Evolutionary conservation across 1,139 yeast species (phyloP).

Genomic region (Citeromyces siamensis): DNA sequence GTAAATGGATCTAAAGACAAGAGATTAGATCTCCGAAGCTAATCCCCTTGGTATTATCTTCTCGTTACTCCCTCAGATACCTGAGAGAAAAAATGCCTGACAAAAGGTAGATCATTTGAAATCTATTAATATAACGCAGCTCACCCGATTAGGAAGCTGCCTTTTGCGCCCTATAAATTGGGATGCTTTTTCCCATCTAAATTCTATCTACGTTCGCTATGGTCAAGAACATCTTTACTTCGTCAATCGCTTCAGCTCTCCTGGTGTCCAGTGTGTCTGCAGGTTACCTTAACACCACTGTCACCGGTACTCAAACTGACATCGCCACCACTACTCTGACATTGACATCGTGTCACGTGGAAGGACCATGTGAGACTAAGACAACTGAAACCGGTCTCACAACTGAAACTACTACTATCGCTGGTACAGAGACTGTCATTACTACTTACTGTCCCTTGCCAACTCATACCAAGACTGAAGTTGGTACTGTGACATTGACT

Average conservation of each 20-base stretch:
- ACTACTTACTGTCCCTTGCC: constrained; percentile 29
- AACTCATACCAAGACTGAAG: constrained; percentile 6
- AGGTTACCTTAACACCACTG: constrained; percentile 8
- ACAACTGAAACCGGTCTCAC: constrained; percentile 23
- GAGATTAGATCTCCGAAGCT: too few relatives aligned
- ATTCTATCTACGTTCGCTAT: not conserved
- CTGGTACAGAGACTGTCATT: constrained; percentile 16
- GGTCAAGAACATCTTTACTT: constrained; percentile 4
- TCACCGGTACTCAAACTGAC: constrained; percentile 3
- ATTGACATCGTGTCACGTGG: constrained; percentile 25
- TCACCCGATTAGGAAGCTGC: not conserved
- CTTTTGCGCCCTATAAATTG: constrained; percentile 1
- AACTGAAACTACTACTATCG: constrained; percentile 24
- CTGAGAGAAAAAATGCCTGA: too few relatives aligned
- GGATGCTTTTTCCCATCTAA: not conserved
- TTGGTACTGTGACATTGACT: constrained; percentile 2
- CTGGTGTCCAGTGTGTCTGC: constrained; percentile 9
- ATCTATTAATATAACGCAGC: not conserved
- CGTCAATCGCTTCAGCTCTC: constrained; percentile 5
- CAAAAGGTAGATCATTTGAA: too few relatives aligned
- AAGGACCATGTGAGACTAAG: constrained; percentile 20
- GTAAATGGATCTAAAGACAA: too few relatives aligned
- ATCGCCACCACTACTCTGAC: constrained; percentile 6
- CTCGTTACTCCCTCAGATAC: too few relatives aligned
- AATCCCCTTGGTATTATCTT: too few relatives aligned